Conservation (phyloP, 306 rosid genomes). For the Begonia peltatifolia region DNA sequence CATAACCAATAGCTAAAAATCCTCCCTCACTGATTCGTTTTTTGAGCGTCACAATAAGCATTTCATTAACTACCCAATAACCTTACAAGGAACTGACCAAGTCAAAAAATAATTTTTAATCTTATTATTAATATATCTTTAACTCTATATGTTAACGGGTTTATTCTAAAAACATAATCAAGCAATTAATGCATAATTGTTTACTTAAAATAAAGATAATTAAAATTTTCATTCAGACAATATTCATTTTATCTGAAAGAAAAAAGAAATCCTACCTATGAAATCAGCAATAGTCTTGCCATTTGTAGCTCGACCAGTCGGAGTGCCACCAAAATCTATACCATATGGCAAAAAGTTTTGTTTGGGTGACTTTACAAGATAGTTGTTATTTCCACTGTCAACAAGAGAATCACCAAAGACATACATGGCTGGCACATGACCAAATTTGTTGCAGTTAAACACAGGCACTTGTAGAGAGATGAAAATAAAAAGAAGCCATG, state of each 20-base stretch:
- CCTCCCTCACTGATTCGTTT: too few relatives aligned
- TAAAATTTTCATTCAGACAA: background rate
- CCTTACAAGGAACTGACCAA: too few relatives aligned
- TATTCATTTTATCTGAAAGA: background rate
- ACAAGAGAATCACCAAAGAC: constrained; percentile 28
- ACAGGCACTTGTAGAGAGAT: background rate
- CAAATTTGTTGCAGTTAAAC: background rate
- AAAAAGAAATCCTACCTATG: constrained; percentile 13
- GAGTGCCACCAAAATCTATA: constrained; percentile 17
- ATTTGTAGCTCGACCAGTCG: constrained; percentile 24
- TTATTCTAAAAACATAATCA: too few relatives aligned
- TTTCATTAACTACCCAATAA: too few relatives aligned
- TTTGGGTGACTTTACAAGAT: background rate
- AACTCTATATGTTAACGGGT: too few relatives aligned
- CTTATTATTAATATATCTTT: too few relatives aligned
- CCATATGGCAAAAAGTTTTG: constrained; percentile 18
- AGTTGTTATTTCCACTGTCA: constrained; percentile 24
- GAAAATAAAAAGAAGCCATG: background rate
- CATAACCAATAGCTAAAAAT: too few relatives aligned
- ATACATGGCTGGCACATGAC: constrained; percentile 20
- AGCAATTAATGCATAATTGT: background rate
- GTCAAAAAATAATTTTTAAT: too few relatives aligned
- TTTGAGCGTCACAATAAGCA: too few relatives aligned
- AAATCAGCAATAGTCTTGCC: constrained; percentile 29
- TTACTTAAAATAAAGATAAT: too few relatives aligned